A percentile compares a stretch with the other conserved stretches of the same genome.
Evolutionary conservation across 352 stramenopile species (phyloP).

Genomic region (Globisporangium irregulare): DNA sequence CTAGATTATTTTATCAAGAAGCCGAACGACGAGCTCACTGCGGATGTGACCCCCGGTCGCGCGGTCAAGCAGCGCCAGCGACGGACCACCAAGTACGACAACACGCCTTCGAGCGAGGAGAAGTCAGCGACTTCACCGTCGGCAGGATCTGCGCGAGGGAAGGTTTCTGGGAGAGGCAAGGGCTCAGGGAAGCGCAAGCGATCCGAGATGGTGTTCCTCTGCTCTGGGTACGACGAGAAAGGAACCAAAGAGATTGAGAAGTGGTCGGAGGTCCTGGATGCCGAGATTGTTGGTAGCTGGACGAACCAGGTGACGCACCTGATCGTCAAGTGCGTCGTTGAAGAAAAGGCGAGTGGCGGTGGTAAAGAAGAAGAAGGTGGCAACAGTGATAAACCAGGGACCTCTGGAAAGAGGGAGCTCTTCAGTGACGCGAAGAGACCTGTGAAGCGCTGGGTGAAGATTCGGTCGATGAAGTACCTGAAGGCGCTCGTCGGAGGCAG

Average conservation of each 20-base stretch:
- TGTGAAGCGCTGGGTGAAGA: slow-evolving; percentile 71
- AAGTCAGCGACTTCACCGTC: background rate
- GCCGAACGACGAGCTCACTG: slow-evolving; percentile 33
- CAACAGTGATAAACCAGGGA: background rate
- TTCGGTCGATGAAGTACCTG: slow-evolving; percentile 84
- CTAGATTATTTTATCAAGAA: slow-evolving; percentile 38
- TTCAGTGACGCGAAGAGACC: slow-evolving; percentile 29
- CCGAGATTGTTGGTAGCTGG: slow-evolving; percentile 51
- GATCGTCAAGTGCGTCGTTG: slow-evolving; percentile 75
- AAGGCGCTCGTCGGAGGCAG: slow-evolving; percentile 73
- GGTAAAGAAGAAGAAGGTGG: background rate
- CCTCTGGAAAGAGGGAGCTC: slow-evolving; percentile 40
- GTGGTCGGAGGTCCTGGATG: slow-evolving; percentile 39
- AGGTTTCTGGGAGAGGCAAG: background rate
- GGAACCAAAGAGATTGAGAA: slow-evolving; percentile 40
- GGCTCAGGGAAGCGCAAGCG: slow-evolving; percentile 22
- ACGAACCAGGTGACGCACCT: slow-evolving; percentile 71
- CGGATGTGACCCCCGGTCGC: slow-evolving; percentile 40
- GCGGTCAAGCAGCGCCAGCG: slow-evolving; percentile 26
- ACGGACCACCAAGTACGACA: slow-evolving; percentile 9
- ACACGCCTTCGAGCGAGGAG: slow-evolving; percentile 11
- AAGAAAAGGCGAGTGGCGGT: slow-evolving; percentile 17
- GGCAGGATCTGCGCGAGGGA: background rate
- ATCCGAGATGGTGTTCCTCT: slow-evolving; percentile 50
- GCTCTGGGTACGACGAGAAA: slow-evolving; percentile 50